Base-by-base conservation (phyloP, 1,284 basidiomycete species). In the Dichomitus squalens region DNA sequence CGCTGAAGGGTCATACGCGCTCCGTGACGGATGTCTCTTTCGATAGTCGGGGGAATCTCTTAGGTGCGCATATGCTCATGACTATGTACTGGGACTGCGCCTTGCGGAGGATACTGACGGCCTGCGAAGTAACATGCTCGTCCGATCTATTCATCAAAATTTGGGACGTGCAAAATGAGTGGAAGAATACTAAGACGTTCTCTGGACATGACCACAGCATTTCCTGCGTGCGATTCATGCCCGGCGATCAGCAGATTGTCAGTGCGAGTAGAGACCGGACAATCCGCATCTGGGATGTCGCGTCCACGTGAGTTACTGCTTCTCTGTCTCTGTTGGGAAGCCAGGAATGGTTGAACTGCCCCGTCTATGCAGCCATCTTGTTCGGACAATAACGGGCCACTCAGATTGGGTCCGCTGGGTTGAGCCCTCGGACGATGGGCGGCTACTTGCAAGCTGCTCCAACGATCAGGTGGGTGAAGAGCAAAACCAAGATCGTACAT, bases 151-250 rank as follows among this genome's bases (percentile, higher is more conserved):
- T 86, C 43, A 84, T 92, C 69, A 91, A 91, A 73, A 67, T 92
- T 14, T 93, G 90, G 90, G 86, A 90, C 68, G 81, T 84, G 9
- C 76, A 82, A 55, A 87, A 90, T 66, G 87, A 88, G 47, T 92
- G 88, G 75, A 85, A 83, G 67, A 90, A 90, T 66, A 81, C 78
- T 40, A 85, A 85, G 66, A 92, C 89, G 4, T 72, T 92, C 41
- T 81, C 87, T 60, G 90, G 89, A 0, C 90, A 93, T 67, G 90
- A 93, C 63, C 89, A 93, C 70, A 84, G 85, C 23, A 83, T 91
- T 9, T 88, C 86, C 1, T 82, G 81, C 11, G 88, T 85, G 4
- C 76, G 83, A n/a, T 92, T 92, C 68, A 73, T 91, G 59, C 88
- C 87, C 0, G 84, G 85, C 3, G 89, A 90, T 60, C 84, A 84